Percentiles rank a stretch among this genome's conserved stretches.
phyloP scores from a whole-genome alignment of 2,329 filamentous ascomycete species.

The Cordyceps pruinosa region DNA sequence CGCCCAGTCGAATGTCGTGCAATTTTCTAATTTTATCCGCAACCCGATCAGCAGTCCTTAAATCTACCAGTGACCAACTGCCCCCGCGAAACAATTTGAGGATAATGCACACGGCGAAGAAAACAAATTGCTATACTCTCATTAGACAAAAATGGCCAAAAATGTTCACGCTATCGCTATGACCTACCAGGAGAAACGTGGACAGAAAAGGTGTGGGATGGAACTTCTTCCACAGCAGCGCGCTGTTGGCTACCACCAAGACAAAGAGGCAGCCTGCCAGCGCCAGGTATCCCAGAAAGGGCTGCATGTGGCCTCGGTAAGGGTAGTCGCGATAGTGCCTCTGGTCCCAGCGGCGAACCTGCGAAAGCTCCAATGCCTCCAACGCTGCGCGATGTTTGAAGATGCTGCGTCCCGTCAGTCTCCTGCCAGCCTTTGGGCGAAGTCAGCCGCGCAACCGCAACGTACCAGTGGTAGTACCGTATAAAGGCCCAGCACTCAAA shows the following conservation, averaged over 20 bases:
- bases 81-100: neutral
- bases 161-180: neutral
- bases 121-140: neutral
- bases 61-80: conserved; percentile 1
- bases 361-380: conserved; percentile 17
- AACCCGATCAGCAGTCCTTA: neutral
- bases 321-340: conserved; percentile 26
- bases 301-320: conserved; percentile 32
- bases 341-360: conserved; percentile 22
- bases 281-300: conserved; percentile 29
- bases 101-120: neutral
- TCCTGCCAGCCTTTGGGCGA: neutral
- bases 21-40: conserved; percentile 6
- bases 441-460: neutral
- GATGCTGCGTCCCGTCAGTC: conserved; percentile 16
- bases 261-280: conserved; percentile 29
- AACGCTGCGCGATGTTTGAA: conserved; percentile 19
- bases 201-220: conserved; percentile 29
- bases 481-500: conserved; percentile 36
- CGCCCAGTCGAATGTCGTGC: conserved; percentile 2
- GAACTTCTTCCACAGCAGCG: conserved; percentile 30
- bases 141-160: neutral
- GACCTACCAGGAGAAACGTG: conserved; percentile 31
- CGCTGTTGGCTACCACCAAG: conserved; percentile 27
- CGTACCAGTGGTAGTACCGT: conserved; percentile 29